Percentiles rank a stretch among this genome's conserved stretches.
These are phyloP conservation scores for Hypoxylon fuscum DNA, from an alignment of 495 filamentous ascomycete species.

Conservation along the genomic window DNA sequence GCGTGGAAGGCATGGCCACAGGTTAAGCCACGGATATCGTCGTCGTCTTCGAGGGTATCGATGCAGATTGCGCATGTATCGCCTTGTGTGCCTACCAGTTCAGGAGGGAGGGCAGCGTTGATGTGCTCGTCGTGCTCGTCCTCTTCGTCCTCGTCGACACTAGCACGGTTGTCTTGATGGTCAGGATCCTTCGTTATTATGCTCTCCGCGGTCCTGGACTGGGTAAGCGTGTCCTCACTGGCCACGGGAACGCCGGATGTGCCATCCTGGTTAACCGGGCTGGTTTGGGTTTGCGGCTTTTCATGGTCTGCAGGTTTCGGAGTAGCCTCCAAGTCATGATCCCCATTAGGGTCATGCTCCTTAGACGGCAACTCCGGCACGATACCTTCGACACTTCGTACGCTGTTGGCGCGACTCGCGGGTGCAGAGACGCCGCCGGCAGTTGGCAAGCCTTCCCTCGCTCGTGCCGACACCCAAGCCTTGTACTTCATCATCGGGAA, in stretches of 20 bases:
- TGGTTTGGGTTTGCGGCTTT: constrained; percentile 10
- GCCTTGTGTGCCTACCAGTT: constrained; percentile 84
- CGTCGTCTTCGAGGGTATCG: constrained; percentile 90
- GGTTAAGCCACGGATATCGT: constrained; percentile 91
- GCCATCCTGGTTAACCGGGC: constrained; percentile 11
- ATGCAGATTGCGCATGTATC: constrained; percentile 98
- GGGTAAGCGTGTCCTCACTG: constrained; percentile 20
- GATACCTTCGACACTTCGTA: constrained; percentile 69
- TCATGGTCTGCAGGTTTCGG: constrained; percentile 10
- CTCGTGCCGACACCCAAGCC: constrained; percentile 85
- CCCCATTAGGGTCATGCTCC: constrained; percentile 35
- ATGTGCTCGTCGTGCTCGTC: constrained; percentile 80
- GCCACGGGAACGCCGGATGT: background rate
- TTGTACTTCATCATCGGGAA: constrained; percentile 98
- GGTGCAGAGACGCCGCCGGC: constrained; percentile 85
- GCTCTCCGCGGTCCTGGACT: constrained; percentile 25
- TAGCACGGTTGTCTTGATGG: constrained; percentile 23
- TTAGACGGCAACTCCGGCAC: constrained; percentile 53
- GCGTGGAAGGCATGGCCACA: constrained; percentile 98
- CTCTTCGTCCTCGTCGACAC: constrained; percentile 70
- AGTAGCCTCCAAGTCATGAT: constrained; percentile 5
- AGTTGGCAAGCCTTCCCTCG: constrained; percentile 82
- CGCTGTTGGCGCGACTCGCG: constrained; percentile 71
- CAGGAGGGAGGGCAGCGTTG: constrained; percentile 79
- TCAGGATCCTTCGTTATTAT: constrained; percentile 30